Base-by-base conservation (phyloP, 345 rosid species). In the Eutrema japonicum region DNA sequence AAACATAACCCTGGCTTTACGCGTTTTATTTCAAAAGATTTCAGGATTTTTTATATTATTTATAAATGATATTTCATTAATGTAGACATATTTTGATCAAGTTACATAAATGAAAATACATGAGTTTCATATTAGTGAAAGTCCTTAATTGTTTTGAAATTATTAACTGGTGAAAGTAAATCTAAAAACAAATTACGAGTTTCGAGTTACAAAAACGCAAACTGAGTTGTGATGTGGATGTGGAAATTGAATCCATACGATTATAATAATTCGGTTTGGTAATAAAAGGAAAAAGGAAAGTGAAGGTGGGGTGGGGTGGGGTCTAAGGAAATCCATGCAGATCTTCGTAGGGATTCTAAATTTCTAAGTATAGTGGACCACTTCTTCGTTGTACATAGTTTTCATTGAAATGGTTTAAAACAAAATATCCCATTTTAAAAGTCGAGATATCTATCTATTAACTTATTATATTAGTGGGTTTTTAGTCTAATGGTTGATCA, bases 301-400 rank as follows among this genome's bases (percentile, higher is more conserved):
- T 49, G 71, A 71, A 33, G 29, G 80, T 77, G 79, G 80, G 80
- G 76, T 18, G 79, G 80, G 80, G 76, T 16, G 16, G 16, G 16
- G 16, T 16, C 71, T 47, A 10, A 38, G 60, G 41, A 70, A 64
- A 77, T 70, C 57, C 71, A 64, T 77, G 71, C 55, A 77, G 49
- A 77, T 77, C 76, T 64, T 77, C 72, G 71, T 49, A 77, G 41
- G 68, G 76, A 64, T 64, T 77, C 37, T 49, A 64, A 64, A 41
- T 56, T 64, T 77, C 37, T 49, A 64, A 64, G 41, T 56, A 7
- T 3, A 57, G 54, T 56, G 80, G 76, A 77, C 80, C 80, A 70
- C 59, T 76, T 60, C 49, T 51, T 62, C 16, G 46, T 60, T 45
- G 51, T 32, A 47, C 37, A 74, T 57, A 14, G 8, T 59, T 67